Conservation (phyloP, 352 stramenopile species). For the Pythium phragmiticola region DNA sequence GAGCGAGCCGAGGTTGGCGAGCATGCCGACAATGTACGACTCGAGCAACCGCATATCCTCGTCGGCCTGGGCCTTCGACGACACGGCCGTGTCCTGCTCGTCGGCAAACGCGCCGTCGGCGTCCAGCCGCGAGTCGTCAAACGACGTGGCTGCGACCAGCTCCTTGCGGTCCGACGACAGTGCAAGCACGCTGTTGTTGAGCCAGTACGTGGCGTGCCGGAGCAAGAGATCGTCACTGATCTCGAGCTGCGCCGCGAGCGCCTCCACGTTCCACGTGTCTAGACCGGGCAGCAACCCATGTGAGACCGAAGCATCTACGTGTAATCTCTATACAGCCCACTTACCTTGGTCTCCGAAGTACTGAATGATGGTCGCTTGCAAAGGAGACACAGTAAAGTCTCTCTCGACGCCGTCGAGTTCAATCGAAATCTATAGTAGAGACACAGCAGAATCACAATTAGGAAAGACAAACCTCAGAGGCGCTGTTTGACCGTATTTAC, state of each 20-base stretch:
- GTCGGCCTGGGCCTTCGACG: slow-evolving; percentile 86
- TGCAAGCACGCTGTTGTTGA: slow-evolving; percentile 64
- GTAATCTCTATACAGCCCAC: background rate
- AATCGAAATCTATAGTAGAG: slow-evolving; percentile 56
- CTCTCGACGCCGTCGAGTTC: slow-evolving; percentile 83
- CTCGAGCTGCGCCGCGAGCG: slow-evolving; percentile 59
- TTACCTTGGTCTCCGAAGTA: slow-evolving; percentile 93
- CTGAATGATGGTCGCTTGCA: slow-evolving; percentile 94
- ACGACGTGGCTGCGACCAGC: slow-evolving; percentile 42
- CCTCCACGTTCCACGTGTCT: slow-evolving; percentile 61
- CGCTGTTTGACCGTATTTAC: slow-evolving; percentile 16
- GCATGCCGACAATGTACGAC: slow-evolving; percentile 95
- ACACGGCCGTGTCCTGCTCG: slow-evolving; percentile 83
- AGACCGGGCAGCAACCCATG: background rate
- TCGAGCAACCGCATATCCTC: slow-evolving; percentile 93
- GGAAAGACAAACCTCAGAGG: too few species aligned
- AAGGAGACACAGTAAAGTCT: slow-evolving; percentile 89
- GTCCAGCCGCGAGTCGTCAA: slow-evolving; percentile 44
- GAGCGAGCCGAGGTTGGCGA: slow-evolving; percentile 93
- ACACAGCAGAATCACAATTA: background rate
- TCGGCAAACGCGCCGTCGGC: slow-evolving; percentile 34
- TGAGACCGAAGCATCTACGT: too few species aligned
- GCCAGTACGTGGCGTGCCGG: slow-evolving; percentile 65
- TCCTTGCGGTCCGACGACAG: slow-evolving; percentile 44
- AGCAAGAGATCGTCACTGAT: slow-evolving; percentile 55